Base-by-base conservation (phyloP, 495 filamentous ascomycete genomes). In the Barbatosphaeria neglecta region DNA sequence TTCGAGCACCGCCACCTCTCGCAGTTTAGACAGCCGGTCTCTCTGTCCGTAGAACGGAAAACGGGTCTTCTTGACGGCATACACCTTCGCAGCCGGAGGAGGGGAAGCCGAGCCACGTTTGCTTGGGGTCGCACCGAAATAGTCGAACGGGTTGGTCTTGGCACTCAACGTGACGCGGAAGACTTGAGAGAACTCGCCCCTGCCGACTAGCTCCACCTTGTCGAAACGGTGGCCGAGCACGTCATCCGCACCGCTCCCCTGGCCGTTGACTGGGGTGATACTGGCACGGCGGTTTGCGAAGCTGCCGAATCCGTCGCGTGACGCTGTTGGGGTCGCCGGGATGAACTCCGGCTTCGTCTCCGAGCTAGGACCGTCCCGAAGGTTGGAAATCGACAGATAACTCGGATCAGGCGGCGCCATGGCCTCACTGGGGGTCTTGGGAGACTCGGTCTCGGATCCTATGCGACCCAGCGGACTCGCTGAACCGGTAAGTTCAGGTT, bases 1-100 rank as follows among this genome's bases (percentile, higher is more conserved):
- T 52, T 79, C 80, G 46, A 98, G 66, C 19, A 89, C 78, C 17
- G 74, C 62, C 6, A 90, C 89, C 60, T 98, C 92, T 22, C 82
- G 76, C 52, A 93, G 73, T 57, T 86, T 89, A 17, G 79, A 69
- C 52, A 82, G 73, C 28, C 88, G 82, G 60, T 93, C 89, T 52
- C 76, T 80, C 28, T 69, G 62, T 23, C 92, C 86, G 49, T 75
- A 65, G 54, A 82, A 86, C 13, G 83, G 80, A n/a, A 86, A 73
- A 52, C 83, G 85, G 35, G 86, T 78, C 65, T 92, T 97, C 72
- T 98, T 98, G 22, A 98, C 87, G 3, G 89, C 93, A 73, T 81
- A 98, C 0, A 90, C 81, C 35, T 77, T 49, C 18, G 56, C 59
- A 20, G 50, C 44, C 18, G 51, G 66, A 56, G 63, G 77, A 67